Evolutionary conservation across 805 yeast species (phyloP), one percentile per base, ranked within the genome.

Genomic region (Wickerhamiella australiensis): DNA sequence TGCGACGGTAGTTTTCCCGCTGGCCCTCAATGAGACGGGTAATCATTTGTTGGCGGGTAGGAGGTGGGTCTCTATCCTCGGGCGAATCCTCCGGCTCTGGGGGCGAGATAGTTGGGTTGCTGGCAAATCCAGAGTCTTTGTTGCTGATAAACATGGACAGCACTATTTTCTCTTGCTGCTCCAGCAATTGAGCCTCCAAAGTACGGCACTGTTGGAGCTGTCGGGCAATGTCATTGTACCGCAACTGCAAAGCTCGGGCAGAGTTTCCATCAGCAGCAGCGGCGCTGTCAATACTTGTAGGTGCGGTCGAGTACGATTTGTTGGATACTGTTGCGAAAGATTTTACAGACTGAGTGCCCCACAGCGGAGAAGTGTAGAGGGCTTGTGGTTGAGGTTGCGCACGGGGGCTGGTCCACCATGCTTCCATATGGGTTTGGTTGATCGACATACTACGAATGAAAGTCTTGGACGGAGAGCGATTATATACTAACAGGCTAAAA

Each of bases 191-290:
- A 3, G 27, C 25, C 43, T 46, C 49, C 43, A 20, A n/a, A 7
- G 15, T 20, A 11, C 29, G 49, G 43, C 49, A 46, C n/a, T 46
- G 43, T 37, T 46, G 20, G 22, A 46, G 37, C 49, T 46, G 42
- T 8, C 23, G 17, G 7, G 23, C 13, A 21, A 46, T 27, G 37
- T 46, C 49, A 12, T 36, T 29, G 27, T 46, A 46, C 7, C 49
- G 43, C 36, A 46, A 21, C 17, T 46, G 35, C 35, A 46, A 42
- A 1, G 29, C 26, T 12, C 49, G 42, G 17, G 43, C 6, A 11
- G 42, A 35, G 11, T 33, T 11, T 5, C 21, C 33, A 13, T 9
- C 17, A 18, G n/a, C 21, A 17, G n/a, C 5, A 3, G 23, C 42
- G n/a, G 3, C 11, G 31, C 25, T n/a, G 18, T 22, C 44, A 25